Evolutionary conservation across 805 yeast genomes (phyloP).

Genomic region (Cyberlindnera maclurae): DNA sequence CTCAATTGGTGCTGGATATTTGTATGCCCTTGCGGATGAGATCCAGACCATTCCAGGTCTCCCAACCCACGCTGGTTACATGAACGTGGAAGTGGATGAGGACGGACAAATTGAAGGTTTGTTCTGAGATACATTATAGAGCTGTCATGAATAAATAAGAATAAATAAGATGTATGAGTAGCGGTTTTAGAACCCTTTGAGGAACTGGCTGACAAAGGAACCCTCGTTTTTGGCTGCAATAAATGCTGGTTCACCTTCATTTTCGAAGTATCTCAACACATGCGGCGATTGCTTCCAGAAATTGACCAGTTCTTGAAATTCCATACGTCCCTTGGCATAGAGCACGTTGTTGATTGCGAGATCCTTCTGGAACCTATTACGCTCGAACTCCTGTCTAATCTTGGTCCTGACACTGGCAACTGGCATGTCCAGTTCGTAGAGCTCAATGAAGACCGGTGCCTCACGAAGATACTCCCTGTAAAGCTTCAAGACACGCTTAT

Average conservation of each 20-base stretch:
- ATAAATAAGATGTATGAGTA: constrained; percentile 7
- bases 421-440: constrained; percentile 71
- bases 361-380: constrained; percentile 69
- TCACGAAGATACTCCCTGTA: constrained; percentile 68
- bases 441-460: constrained; percentile 51
- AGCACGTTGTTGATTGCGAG: constrained; percentile 60
- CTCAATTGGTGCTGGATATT: constrained; percentile 77
- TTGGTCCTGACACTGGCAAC: constrained; percentile 73
- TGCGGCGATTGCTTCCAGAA: constrained; percentile 90
- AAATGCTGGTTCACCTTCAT: constrained; percentile 46
- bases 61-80: constrained; percentile 79
- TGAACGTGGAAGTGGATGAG: constrained; percentile 78
- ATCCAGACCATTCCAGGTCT: constrained; percentile 83
- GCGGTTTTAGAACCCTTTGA: constrained; percentile 39
- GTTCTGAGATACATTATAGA: constrained; percentile 33
- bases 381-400: constrained; percentile 84
- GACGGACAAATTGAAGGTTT: constrained; percentile 80
- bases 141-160: not conserved
- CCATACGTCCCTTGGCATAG: constrained; percentile 82
- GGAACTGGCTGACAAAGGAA: constrained; percentile 65
- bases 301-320: constrained; percentile 79
- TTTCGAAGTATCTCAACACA: constrained; percentile 74
- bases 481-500: constrained; percentile 55
- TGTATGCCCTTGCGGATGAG: constrained; percentile 80
- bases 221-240: constrained; percentile 34